Evolutionary conservation across 352 stramenopile species (phyloP).

Genomic region (Sclerospora graminicola): DNA sequence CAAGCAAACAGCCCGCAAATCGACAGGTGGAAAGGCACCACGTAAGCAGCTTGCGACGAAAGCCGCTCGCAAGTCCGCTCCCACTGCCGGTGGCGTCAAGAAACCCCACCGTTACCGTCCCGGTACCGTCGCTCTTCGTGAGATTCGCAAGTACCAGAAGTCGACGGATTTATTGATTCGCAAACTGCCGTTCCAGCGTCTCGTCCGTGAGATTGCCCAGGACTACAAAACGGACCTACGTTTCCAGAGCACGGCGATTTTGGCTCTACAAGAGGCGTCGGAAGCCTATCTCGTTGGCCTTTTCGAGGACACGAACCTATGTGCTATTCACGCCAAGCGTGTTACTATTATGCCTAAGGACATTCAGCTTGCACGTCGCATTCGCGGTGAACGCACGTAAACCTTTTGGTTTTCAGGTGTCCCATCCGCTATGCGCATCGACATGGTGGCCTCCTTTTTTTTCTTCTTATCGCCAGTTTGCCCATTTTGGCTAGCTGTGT

Average conservation of each 20-base stretch:
- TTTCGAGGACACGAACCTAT: constrained; percentile 94
- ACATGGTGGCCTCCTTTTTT: constrained; percentile 8
- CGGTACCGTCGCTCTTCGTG: constrained; percentile 83
- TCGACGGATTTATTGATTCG: constrained; percentile 93
- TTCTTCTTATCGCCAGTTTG: constrained; percentile 25
- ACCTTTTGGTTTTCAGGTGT: constrained; percentile 1
- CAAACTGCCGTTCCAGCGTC: constrained; percentile 93
- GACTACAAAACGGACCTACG: constrained; percentile 95
- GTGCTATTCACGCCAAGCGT: constrained; percentile 92
- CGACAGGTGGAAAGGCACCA: constrained; percentile 88
- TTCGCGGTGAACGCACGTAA: constrained; percentile 85
- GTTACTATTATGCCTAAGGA: constrained; percentile 97
- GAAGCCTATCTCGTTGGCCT: constrained; percentile 92
- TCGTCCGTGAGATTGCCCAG: constrained; percentile 94
- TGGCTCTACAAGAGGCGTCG: constrained; percentile 87
- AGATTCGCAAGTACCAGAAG: constrained; percentile 96
- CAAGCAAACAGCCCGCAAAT: constrained; percentile 96
- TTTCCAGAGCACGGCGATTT: constrained; percentile 91
- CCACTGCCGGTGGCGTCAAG: constrained; percentile 90
- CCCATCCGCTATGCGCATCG: neutral
- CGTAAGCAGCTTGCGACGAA: constrained; percentile 92
- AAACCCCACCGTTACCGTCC: constrained; percentile 72
- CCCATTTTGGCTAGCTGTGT: constrained; percentile 23
- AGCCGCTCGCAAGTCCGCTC: constrained; percentile 87
- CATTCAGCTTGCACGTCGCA: constrained; percentile 89